These are phyloP conservation scores for Pseudodiploospora longispora DNA, from an alignment of 2,329 filamentous ascomycete species.

Conservation along the genomic window DNA sequence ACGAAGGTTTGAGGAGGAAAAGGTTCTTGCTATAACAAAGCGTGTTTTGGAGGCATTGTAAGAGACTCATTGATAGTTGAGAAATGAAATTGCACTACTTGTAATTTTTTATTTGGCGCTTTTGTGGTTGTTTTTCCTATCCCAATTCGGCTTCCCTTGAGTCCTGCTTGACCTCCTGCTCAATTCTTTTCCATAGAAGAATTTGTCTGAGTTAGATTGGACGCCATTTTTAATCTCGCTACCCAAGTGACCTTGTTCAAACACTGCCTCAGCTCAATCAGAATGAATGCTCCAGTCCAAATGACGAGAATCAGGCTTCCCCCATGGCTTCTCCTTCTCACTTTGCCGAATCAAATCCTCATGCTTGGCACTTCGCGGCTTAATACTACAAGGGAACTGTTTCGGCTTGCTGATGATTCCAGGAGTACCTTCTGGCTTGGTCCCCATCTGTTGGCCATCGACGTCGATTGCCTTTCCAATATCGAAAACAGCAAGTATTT, in stretches of 20 bases:
- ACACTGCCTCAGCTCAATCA: too few relatives aligned
- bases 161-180: too few relatives aligned
- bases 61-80: neutral
- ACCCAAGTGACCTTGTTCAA: too few relatives aligned
- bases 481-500: slow-evolving; percentile 36
- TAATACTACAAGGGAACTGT: slow-evolving; percentile 5
- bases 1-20: slow-evolving; percentile 33
- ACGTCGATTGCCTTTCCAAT: slow-evolving; percentile 18
- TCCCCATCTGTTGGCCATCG: slow-evolving; percentile 3
- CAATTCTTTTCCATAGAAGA: too few relatives aligned
- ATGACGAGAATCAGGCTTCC: slow-evolving; percentile 1
- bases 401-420: slow-evolving; percentile 3
- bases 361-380: slow-evolving; percentile 11
- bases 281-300: too few relatives aligned
- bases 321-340: slow-evolving; percentile 4
- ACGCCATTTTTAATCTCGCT: too few relatives aligned
- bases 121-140: neutral
- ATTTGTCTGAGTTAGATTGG: too few relatives aligned
- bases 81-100: neutral
- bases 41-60: slow-evolving; percentile 15
- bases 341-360: neutral
- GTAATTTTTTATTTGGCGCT: neutral
- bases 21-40: slow-evolving; percentile 26
- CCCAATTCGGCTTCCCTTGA: too few relatives aligned
- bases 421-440: slow-evolving; percentile 2